Base-by-base conservation (phyloP, 1,284 basidiomycete genomes). In the Cerrena zonata region DNA sequence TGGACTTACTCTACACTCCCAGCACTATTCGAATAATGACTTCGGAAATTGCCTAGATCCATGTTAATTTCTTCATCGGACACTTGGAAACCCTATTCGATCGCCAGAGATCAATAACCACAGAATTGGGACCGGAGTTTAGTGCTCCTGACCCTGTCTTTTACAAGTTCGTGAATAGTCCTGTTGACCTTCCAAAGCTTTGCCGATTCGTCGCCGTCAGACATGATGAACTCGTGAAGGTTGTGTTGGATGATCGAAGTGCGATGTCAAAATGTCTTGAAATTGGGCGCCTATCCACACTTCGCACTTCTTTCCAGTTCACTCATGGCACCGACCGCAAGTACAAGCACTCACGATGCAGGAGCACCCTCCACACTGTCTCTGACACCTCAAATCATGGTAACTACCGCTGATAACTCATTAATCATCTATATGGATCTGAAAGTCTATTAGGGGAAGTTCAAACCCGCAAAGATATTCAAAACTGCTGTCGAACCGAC, bases 131-230 rank as follows among this genome's bases (percentile, higher is more conserved):
- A 39, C 11, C 30, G 39, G 12, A 36, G 1, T 39, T 21, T 24
- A 22, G 30, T 18, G 37, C 10, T 4, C 34, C 80, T 70, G 58
- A 89, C 86, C 73, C 94, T 82, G 69, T 99, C 96, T 64, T 87
- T 84, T 53, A 95, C 91, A 52, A 99, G 84, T 72, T 99, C 96
- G 69, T 98, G 94, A 48, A 97, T 90, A 39, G 96, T 99, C 62
- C 91, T 77, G 71, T 94, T 94, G 56, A 99, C 94, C 64, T 94
- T 88, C 92, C 94, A 98, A 61, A 99, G 78, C 64, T 87, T 84
- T 48, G 92, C 84, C 48, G 80, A 77, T 66, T 90, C 87, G 68
- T 89, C 86, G 60, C 72, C 72, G 56, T 88, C 84, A 55, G 75
- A 72, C 81, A 85, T 83, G 57, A 62, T 66, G 59, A 41, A n/a